Evolutionary conservation across 371 early-diverging fungal genomes (phyloP), one percentile per base, ranked within the genome.

Genomic region (Mortierella sp.): DNA sequence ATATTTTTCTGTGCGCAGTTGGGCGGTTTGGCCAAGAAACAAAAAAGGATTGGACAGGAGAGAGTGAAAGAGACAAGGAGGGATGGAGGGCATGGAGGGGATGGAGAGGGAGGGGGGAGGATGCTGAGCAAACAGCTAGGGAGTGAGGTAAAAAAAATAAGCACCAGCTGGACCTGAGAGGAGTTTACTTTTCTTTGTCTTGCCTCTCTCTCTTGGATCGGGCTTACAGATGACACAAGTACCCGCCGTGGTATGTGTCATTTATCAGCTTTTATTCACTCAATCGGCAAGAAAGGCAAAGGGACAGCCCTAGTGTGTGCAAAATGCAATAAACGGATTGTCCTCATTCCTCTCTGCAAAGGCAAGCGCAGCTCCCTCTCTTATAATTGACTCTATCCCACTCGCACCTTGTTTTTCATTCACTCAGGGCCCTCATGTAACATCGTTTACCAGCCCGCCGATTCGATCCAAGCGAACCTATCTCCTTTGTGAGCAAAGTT

Each of bases 1-100:
- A 34, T 61, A 34, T 55, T 34, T 64, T 64, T 64, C 64, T 64
- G 67, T 64, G 67, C 67, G 67, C 67, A 64, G 67, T 24, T 64
- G 24, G 24, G 40, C 67, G 64, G 37, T 37, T 34, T 64, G 37
- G 37, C 64, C 37, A 64, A 64, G 64, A 37, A 64, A n/a, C n/a
- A 31, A 4, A 37, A 64, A 24, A 10, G 54, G 54, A 5, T 21
- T 21, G 8, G n/a, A 64, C 40, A 64, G 40, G 1, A 37, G 40
- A 9, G 31, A 59, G 4, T 64, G 16, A 34, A 5, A 5, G 6
- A 34, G 19, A 5, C 59, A 64, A 34, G 61, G 34, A 61, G 2
- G 19, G 31, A 37, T 31, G 31, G 31, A 59, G 31, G 31, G 28
- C 31, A 31, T 50, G 50, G 50, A 50, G 50, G 14, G 50, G 16